These are phyloP conservation scores for Thelonectria olida DNA, from an alignment of 2,329 filamentous ascomycete species.

Conservation along the genomic window DNA sequence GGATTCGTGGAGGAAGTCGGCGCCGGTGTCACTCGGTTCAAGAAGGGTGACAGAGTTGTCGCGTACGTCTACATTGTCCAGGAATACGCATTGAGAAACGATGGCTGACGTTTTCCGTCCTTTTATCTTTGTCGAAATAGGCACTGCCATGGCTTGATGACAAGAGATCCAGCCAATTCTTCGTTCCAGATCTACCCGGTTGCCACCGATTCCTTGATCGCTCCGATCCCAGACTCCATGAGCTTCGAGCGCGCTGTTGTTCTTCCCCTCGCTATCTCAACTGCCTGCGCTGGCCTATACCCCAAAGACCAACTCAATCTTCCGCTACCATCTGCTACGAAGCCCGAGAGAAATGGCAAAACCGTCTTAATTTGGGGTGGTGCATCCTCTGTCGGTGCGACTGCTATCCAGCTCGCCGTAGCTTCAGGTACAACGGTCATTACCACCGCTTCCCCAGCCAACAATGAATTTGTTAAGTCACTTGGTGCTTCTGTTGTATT, in stretches of 20 bases:
- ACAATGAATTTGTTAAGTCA: slow-evolving; percentile 50
- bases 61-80: slow-evolving; percentile 14
- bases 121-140: no score
- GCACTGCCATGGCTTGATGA: neutral
- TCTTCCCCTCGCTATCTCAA: slow-evolving; percentile 27
- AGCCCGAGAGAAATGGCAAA: slow-evolving; percentile 7
- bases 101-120: no score
- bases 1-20: slow-evolving; percentile 44
- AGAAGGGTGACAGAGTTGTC: slow-evolving; percentile 17
- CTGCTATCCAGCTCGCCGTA: slow-evolving; percentile 55
- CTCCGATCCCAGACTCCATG: slow-evolving; percentile 26
- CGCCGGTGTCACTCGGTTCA: slow-evolving; percentile 19
- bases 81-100: no score
- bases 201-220: neutral
- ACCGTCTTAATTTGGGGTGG: slow-evolving; percentile 54
- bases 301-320: slow-evolving; percentile 29
- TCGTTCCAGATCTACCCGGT: slow-evolving; percentile 16
- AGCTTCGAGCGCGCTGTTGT: slow-evolving; percentile 28
- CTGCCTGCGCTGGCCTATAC: slow-evolving; percentile 28
- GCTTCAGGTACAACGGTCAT: slow-evolving; percentile 55
- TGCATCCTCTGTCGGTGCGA: slow-evolving; percentile 53
- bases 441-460: slow-evolving; percentile 51
- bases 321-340: slow-evolving; percentile 34
- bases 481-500: slow-evolving; percentile 54
- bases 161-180: slow-evolving; percentile 2